Evolutionary conservation across 768 basidiomycete genomes (phyloP), one percentile per base, ranked within the genome.

Genomic region (Myochromella boudieri): DNA sequence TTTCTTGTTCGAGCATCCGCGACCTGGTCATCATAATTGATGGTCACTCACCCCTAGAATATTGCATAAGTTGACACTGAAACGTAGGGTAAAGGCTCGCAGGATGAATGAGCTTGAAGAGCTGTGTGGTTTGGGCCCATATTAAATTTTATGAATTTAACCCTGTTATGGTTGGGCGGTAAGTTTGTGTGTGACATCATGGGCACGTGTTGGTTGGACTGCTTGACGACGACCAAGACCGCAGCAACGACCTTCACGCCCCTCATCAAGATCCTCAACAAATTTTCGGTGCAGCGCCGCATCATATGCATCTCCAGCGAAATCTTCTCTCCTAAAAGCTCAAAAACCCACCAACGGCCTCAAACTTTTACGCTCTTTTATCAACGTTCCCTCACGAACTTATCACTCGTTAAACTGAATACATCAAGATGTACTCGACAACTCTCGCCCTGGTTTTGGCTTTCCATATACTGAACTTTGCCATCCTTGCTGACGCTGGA

Each of bases 401-500:
- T 31, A 29, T 8, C 42, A 37, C 31, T 47, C 42, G 20, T 52
- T 51, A 18, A 34, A 37, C 38, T 40, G 42, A 17, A 26, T 26
- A 36, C 25, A 45, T 42, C 37, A 42, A 44, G 17, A 50, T 59
- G 55, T 56, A 54, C 42, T 47, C 44, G 11, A 43, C 39, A 44
- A 48, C 26, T 18, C 46, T 51, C 12, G 46, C 46, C 53, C 53
- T 59, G 47, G 54, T 43, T 44, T 33, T 51, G 48, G 48, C 48
- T 39, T 53, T 67, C 33, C 43, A 60, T 45, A 51, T 57, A 34
- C 50, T 66, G 43, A 59, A 63, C 48, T 46, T 49, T 34, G 55
- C 60, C 43, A 45, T 55, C 11, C 40, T 60, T 27, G 71, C 62
- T 17, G 52, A 63, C 32, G 75, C 73, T 41, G 69, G 63, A 40